Evolutionary conservation across 345 rosid species (phyloP).

Genomic region (Citrus australasica): DNA sequence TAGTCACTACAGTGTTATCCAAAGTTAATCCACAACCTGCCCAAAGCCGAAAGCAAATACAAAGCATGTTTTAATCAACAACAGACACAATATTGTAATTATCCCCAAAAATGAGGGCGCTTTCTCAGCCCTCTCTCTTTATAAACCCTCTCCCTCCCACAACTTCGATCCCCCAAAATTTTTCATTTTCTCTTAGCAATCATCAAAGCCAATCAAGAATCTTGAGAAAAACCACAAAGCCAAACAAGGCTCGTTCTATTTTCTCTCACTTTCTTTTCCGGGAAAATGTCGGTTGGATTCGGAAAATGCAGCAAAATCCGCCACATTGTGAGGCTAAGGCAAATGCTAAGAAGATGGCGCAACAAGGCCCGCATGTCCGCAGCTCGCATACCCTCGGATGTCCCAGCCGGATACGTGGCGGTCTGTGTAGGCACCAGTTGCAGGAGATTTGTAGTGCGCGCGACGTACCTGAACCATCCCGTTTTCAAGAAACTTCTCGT

Average conservation of each 20-base stretch:
- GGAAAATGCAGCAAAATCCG: constrained; percentile 94
- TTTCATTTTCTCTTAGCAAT: background rate
- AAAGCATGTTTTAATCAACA: constrained; percentile 4
- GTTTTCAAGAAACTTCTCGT: constrained; percentile 55
- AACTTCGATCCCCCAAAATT: constrained; percentile 22
- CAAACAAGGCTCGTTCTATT: background rate
- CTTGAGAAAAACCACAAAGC: background rate
- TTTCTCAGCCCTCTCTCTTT: constrained; percentile 21
- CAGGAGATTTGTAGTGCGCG: constrained; percentile 81
- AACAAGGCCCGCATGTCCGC: constrained; percentile 74
- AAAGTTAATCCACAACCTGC: constrained; percentile 8
- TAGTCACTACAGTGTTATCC: background rate
- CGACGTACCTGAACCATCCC: constrained; percentile 92
- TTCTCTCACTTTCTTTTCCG: background rate
- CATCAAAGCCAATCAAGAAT: background rate
- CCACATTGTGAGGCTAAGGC: constrained; percentile 87
- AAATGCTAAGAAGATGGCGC: constrained; percentile 83
- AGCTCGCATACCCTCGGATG: constrained; percentile 60
- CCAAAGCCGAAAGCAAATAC: background rate
- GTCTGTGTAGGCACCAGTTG: constrained; percentile 61
- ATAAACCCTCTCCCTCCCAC: constrained; percentile 29
- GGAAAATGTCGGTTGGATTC: constrained; percentile 50
- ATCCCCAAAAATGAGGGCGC: constrained; percentile 30
- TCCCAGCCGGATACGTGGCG: constrained; percentile 95
- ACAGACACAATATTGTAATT: constrained; percentile 41